These are phyloP conservation scores for Coelastrella sp. DNA, from an alignment of 139 green algal genomes.

Conservation along the genomic window DNA sequence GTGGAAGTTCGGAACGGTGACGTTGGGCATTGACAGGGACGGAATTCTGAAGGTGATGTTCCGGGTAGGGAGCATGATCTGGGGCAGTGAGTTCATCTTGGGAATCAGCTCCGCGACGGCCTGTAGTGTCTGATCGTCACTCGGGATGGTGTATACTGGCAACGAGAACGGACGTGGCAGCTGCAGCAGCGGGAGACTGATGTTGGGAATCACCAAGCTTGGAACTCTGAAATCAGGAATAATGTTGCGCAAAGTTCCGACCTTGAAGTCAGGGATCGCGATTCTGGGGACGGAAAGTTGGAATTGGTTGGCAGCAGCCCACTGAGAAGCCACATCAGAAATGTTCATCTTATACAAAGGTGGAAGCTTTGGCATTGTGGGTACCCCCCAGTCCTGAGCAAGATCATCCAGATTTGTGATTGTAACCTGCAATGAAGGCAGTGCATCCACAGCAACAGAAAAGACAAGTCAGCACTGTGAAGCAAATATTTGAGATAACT, in stretches of 20 bases:
- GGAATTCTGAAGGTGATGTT: background rate
- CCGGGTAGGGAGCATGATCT: background rate
- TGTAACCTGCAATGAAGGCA: background rate
- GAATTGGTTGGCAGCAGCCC: constrained; percentile 11
- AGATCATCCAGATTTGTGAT: constrained; percentile 8
- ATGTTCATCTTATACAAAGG: constrained; percentile 15
- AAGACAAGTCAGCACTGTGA: no score
- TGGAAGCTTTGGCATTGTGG: background rate
- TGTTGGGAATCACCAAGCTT: background rate
- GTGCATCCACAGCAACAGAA: background rate
- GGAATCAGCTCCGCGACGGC: background rate
- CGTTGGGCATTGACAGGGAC: background rate
- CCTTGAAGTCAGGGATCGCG: background rate
- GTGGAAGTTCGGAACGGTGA: background rate
- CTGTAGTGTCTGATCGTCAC: background rate
- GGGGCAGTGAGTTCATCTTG: background rate
- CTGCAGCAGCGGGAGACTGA: constrained; percentile 22
- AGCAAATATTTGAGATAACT: no score
- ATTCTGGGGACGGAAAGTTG: background rate
- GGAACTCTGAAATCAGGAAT: background rate
- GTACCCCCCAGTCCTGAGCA: background rate
- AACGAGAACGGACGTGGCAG: background rate
- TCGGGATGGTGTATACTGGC: background rate
- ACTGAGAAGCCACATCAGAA: background rate
- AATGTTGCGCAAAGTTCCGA: background rate